Conservation (phyloP, 1,139 yeast species). For the Yamadazyma triangularis region DNA sequence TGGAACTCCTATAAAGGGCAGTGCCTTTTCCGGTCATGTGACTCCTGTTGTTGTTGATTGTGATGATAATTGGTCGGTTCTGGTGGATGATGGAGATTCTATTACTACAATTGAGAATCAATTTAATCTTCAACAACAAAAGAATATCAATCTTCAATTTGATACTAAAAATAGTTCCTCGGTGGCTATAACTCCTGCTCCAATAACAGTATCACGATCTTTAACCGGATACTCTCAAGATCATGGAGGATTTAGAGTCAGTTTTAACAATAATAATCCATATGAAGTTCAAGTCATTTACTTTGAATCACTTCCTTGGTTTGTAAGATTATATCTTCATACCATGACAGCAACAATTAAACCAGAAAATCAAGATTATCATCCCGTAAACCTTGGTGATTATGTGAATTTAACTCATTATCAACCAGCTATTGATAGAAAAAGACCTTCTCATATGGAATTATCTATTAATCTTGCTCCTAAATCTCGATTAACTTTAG, state of each 20-base stretch:
- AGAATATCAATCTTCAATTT: slow-evolving; percentile 12
- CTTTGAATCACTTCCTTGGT: slow-evolving; percentile 92
- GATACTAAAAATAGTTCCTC: slow-evolving; percentile 28
- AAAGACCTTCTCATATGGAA: slow-evolving; percentile 82
- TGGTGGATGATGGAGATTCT: slow-evolving; percentile 14
- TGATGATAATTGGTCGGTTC: slow-evolving; percentile 45
- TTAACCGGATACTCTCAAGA: slow-evolving; percentile 91
- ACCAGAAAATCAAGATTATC: slow-evolving; percentile 19
- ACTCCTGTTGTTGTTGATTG: slow-evolving; percentile 41
- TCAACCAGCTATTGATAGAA: slow-evolving; percentile 74
- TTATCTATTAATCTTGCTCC: slow-evolving; percentile 63
- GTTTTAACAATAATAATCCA: slow-evolving; percentile 52
- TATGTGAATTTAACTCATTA: slow-evolving; percentile 54
- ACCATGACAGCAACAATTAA: slow-evolving; percentile 37
- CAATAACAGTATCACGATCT: slow-evolving; percentile 75
- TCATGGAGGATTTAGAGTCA: slow-evolving; percentile 81
- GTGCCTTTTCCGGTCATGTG: slow-evolving; percentile 45
- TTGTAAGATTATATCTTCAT: slow-evolving; percentile 76
- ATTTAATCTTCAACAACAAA: too few species aligned
- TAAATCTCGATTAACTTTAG: slow-evolving; percentile 53
- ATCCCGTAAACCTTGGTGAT: slow-evolving; percentile 5
- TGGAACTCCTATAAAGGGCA: slow-evolving; percentile 63
- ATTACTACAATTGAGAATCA: too few species aligned
- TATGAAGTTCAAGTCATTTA: slow-evolving; percentile 51
- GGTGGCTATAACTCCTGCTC: slow-evolving; percentile 44